Evolutionary conservation across 352 stramenopile genomes (phyloP), one percentile per base, ranked within the genome.

Genomic region (Pythium plurisporium): DNA sequence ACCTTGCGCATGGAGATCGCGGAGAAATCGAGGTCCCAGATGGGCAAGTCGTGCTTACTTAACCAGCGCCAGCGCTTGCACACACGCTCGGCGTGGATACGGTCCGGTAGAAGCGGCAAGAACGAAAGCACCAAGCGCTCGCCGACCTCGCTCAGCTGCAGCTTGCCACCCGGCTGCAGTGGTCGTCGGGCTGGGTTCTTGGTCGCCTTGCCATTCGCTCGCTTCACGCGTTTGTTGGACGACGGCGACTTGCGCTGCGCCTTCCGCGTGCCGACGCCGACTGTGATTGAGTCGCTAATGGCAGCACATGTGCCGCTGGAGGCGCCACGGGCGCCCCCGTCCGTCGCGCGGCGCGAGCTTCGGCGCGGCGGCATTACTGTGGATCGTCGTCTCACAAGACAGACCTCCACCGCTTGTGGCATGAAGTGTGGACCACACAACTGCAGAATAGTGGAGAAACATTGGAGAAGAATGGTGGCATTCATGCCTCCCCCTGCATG

Each of bases 21-120:
- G 1, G 67, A 62, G 33, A 87, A 86, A 36, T 89, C 74, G 5
- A 91, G 48, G 33, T 76, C 72, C 2, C 53, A 47, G 37, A 86
- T 65, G 9, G 70, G 58, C 10, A 87, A 22, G 5, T 84, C 60
- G 2, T 71, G 63, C 5, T 40, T 66, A 23, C 69, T 86, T 42
- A 82, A 14, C 8, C 37, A 53, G 2, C 66, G 62, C 78, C 81
- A 91, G 41, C 76, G 72, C 52, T 59, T 77, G 58, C 81, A 89
- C 25, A 87, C 78, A 0, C 64, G 40, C 51, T 86, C 81, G n/a
- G 62, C 65, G 5, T 42, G 61, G 22, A 87, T 50, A 12, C 81
- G 76, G 26, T 86, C 72, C 4, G 76, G 76, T 23, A 91, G 41
- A 7, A 73, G 52, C 7, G 71, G 55, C 25, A 91, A 42, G 34